phyloP scores from a whole-genome alignment of 345 rosid genomes.

The Populus ilicifolia region DNA sequence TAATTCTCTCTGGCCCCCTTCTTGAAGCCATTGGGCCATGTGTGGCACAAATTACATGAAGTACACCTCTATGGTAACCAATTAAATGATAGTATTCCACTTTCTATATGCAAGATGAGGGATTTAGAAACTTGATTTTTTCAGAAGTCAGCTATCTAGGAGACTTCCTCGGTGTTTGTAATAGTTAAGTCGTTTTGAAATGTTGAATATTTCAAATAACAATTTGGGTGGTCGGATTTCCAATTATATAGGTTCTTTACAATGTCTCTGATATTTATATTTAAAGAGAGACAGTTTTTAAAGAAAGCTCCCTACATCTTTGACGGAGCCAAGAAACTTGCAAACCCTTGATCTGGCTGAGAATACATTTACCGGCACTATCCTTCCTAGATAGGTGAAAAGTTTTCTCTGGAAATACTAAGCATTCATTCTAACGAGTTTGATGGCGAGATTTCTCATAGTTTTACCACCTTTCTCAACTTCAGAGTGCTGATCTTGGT shows the following conservation, averaged over 20 bases:
- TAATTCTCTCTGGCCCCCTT: neutral
- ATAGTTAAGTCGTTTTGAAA: neutral
- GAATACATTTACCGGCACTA: conserved; percentile 1
- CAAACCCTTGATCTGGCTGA: neutral
- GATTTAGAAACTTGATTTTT: neutral
- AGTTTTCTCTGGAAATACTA: neutral
- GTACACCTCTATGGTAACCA: neutral
- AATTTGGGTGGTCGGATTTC: neutral
- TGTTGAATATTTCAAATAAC: neutral
- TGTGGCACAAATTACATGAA: neutral
- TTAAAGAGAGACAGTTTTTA: neutral
- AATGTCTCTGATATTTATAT: neutral
- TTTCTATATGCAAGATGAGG: conserved; percentile 3
- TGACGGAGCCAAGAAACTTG: neutral
- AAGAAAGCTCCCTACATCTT: neutral
- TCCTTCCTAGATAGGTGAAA: conserved; percentile 2
- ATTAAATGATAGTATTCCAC: neutral
- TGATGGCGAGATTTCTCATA: neutral
- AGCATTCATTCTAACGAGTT: neutral
- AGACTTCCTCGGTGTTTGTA: neutral
- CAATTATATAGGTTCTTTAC: neutral
- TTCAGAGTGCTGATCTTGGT: neutral
- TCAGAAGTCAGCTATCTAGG: neutral
- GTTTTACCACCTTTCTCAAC: neutral
- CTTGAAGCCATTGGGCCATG: neutral